Evolutionary conservation across 140 eudicot species (phyloP).

Genomic region (Anethum foeniculum): DNA sequence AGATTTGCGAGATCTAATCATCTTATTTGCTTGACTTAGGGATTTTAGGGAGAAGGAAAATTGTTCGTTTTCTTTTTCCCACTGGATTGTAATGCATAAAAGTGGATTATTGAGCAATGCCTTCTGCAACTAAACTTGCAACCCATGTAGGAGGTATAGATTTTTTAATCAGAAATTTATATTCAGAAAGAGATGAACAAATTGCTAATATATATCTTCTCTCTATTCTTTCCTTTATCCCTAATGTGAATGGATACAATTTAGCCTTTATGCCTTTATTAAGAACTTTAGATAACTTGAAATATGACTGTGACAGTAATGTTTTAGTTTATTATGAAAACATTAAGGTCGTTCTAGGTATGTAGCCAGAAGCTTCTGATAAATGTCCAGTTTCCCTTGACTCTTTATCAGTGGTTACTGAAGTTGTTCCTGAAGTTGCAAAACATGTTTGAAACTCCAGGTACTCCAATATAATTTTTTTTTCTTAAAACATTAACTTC

Average conservation of each 20-base stretch:
- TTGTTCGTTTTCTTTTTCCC: neutral
- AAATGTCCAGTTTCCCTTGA: neutral
- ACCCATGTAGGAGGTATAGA: neutral
- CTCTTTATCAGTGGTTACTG: neutral
- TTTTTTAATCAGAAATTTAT: neutral
- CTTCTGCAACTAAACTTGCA: neutral
- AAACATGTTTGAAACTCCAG: too few species aligned
- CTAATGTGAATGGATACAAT: neutral
- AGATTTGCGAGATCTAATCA: neutral
- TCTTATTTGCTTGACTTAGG: neutral
- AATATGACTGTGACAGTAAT: neutral
- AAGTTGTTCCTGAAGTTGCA: too few species aligned
- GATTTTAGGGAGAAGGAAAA: neutral
- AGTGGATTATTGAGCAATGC: neutral
- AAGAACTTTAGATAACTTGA: neutral
- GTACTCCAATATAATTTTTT: too few species aligned
- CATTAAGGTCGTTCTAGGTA: neutral
- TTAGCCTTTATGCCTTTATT: neutral
- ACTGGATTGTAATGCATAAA: neutral
- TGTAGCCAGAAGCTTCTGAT: neutral
- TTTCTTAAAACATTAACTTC: neutral
- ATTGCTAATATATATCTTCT: neutral
- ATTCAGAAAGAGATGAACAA: neutral
- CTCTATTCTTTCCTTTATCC: neutral
- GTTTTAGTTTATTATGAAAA: too few species aligned